Evolutionary conservation across 2,329 filamentous ascomycete species (phyloP), one percentile per base, ranked within the genome.

Genomic region (Remersonia thermophila): DNA sequence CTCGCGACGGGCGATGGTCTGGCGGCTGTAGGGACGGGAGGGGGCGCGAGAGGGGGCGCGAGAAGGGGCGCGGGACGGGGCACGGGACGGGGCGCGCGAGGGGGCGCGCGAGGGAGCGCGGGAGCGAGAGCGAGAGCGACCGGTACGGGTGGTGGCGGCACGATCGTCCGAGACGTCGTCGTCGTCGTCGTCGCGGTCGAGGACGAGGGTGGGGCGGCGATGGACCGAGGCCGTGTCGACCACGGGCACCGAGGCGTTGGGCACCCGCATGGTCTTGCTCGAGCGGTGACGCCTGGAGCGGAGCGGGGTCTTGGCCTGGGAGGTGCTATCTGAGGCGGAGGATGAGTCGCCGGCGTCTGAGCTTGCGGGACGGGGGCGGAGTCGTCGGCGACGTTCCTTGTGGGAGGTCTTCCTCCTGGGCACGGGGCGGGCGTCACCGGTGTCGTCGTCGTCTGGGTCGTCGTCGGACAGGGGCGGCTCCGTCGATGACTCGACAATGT

Each of bases 201-300:
- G 34, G 34, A 46, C 36, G 39, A 41, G 43, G 36, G 42, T 40
- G 35, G 47, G 46, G 45, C 47, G 47, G 40, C 45, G 40, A 41
- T 35, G 44, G 13, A n/a, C n/a, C n/a, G 33, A 35, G 40, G 43
- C 38, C 35, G 47, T 48, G 38, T 45, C 47, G 36, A 51, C 27
- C 20, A 51, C 43, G 38, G 54, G 48, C 38, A 49, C 48, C 17
- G 53, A 48, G 29, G 51, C 47, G 42, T 47, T 53, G 40, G 50
- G 55, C 42, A 49, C 47, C 23, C 50, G 53, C 50, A 51, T 51
- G 44, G 45, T 52, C 41, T 45, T 43, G 15, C 20, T 5, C 5
- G 47, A 45, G 30, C 49, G 48, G 28, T 46, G 35, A 13, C 35
- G 51, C 28, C 36, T 36, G 12, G 42, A 30, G 20, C 30, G 29